These are phyloP conservation scores for Aspergillus ustus DNA, from an alignment of 2,329 filamentous ascomycete species.

Conservation along the genomic window DNA sequence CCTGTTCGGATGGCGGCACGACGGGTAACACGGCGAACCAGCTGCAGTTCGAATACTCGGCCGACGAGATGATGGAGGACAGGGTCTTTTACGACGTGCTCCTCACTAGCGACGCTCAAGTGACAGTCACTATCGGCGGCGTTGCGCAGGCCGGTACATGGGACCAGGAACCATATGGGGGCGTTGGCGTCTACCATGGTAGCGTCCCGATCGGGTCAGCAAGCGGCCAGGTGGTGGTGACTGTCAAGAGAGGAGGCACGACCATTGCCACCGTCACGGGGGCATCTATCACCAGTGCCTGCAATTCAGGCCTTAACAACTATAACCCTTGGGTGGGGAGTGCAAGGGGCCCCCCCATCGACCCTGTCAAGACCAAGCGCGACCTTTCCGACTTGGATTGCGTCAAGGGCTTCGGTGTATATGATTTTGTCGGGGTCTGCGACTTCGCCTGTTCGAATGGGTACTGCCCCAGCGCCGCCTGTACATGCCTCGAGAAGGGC, in stretches of 20 bases:
- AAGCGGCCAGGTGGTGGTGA: conserved; percentile 28
- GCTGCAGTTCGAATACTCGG: conserved; percentile 29
- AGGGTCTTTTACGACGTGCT: conserved; percentile 35
- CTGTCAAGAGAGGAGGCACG: conserved; percentile 24
- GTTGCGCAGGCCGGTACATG: conserved; percentile 21
- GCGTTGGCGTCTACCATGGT: conserved; percentile 37
- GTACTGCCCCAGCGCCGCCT: conserved; percentile 29
- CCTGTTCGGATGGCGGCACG: conserved; percentile 30
- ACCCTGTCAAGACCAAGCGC: conserved; percentile 9
- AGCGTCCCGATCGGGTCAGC: conserved; percentile 26
- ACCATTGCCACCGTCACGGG: conserved; percentile 25
- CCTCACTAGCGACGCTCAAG: conserved; percentile 33
- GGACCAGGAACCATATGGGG: conserved; percentile 30
- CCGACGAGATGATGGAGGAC: conserved; percentile 17
- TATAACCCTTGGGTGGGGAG: conserved; percentile 41
- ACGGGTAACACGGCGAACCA: conserved; percentile 34
- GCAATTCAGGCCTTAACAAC: conserved; percentile 32
- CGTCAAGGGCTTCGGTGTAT: conserved; percentile 22
- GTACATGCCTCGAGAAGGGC: conserved; percentile 28
- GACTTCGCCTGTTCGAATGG: conserved; percentile 26
- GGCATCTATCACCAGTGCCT: conserved; percentile 26
- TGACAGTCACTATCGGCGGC: conserved; percentile 37
- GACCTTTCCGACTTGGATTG: conserved; percentile 23
- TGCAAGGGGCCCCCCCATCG: not conserved
- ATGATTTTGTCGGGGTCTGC: conserved; percentile 7